Evolutionary conservation across 2,329 filamentous ascomycete genomes (phyloP).

Genomic region (Alternaria infectoria): DNA sequence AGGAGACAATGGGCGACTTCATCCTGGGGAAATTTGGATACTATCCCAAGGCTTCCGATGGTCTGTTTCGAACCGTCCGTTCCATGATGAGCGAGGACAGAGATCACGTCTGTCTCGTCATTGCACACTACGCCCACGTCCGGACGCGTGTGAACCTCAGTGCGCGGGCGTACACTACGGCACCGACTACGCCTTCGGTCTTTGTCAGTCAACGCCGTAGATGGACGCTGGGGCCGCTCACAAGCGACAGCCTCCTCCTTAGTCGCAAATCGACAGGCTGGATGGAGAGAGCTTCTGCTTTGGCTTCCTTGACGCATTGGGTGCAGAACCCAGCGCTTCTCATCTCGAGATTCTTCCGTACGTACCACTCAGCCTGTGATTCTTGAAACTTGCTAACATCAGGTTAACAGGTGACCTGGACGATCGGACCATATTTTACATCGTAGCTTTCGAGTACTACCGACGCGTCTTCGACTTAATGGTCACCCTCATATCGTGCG

Average conservation of each 20-base stretch:
- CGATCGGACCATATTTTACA: background rate
- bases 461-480: background rate
- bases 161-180: constrained; percentile 5
- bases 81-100: constrained; percentile 12
- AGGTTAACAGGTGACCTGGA: background rate
- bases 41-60: constrained; percentile 3
- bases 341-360: constrained; percentile 2
- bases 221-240: constrained; percentile 10
- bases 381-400: background rate
- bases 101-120: constrained; percentile 7
- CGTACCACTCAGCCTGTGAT: background rate
- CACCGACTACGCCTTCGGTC: background rate
- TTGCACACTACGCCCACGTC: constrained; percentile 2
- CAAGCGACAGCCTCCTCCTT: constrained; percentile 3
- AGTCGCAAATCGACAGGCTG: constrained; percentile 5
- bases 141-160: constrained; percentile 2
- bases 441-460: background rate
- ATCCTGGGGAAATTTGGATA: constrained; percentile 3
- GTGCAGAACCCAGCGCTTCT: constrained; percentile 1
- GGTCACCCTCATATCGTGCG: background rate
- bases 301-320: constrained; percentile 2
- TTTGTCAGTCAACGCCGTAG: constrained; percentile 9
- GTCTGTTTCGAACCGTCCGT: constrained; percentile 4
- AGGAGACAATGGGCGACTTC: constrained; percentile 4
- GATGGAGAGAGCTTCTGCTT: constrained; percentile 1